Evolutionary conservation across 1,284 basidiomycete species (phyloP), one percentile per base, ranked within the genome.

Genomic region (Cryptococcus hybrid): DNA sequence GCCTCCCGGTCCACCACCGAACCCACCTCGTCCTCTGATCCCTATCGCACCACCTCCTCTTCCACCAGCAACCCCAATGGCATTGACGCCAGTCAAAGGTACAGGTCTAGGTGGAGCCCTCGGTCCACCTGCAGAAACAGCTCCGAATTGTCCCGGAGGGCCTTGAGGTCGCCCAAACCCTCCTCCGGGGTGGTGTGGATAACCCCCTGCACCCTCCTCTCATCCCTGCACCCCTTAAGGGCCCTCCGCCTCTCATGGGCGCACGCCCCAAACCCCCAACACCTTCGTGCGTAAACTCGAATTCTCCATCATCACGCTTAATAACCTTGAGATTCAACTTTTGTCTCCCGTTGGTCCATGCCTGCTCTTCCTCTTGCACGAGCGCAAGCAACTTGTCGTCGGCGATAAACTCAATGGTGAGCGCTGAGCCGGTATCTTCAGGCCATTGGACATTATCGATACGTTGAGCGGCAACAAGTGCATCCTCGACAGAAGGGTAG

Each of bases 361-460:
- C 40, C 40, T n/a, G 45, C 40, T 42, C n/a, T 42, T 42, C 46
- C 46, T 42, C 43, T 59, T 54, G n/a, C 38, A 56, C 64, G 24
- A 79, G 59, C 5, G 46, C 51, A 1, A 49, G 18, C 2, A 76
- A 69, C 24, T 55, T 38, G 2, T 63, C 65, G 3, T 73, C 63
- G 11, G 71, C 69, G 30, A 79, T 59, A 50, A 78, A 79, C 42
- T 74, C 65, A 12, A 77, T 67, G 2, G 65, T 57, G n/a, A 79
- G 58, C n/a, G 53, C 46, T 1, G 55, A 62, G 11, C 69, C 68
- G 0, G 68, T 69, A 47, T 65, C 67, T 55, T 69, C 69, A 1
- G 74, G 71, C 66, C 67, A 74, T 40, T 51, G 52, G 5, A 24
- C 44, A 34, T 58, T 62, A 49, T 70, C 67, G 9, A 70, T 58